Conservation (phyloP, 139 green algal species). For the Edaphochlamys debaryana region DNA sequence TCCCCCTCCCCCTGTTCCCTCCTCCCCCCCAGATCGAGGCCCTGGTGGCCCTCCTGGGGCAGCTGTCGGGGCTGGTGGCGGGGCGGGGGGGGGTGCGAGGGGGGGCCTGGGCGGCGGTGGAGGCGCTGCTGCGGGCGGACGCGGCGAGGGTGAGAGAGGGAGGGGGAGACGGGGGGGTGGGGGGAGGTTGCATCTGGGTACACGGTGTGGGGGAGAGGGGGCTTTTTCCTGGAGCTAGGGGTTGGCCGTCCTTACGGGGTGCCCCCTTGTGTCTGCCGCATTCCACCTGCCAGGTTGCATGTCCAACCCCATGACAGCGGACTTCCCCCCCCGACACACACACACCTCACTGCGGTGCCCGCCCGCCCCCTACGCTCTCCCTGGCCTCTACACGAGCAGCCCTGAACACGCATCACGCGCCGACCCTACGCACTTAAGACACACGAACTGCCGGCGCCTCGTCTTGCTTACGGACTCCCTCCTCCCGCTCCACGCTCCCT, state of each 20-base stretch:
- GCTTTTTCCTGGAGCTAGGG: too few species aligned
- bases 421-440: too few species aligned
- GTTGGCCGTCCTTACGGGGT: neutral
- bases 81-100: neutral
- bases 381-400: neutral
- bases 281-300: too few species aligned
- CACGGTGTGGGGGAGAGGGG: neutral
- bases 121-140: conserved; percentile 40
- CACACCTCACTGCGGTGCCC: too few species aligned
- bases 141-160: conserved; percentile 1
- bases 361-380: neutral
- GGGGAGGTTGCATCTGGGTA: too few species aligned
- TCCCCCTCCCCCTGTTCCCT: conserved; percentile 10
- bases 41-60: conserved; percentile 26
- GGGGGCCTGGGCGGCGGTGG: conserved; percentile 1
- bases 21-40: neutral
- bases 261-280: too few species aligned
- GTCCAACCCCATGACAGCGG: too few species aligned
- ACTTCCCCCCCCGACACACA: too few species aligned
- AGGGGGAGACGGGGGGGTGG: neutral
- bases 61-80: conserved; percentile 41
- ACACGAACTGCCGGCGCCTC: neutral
- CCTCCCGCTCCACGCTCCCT: neutral
- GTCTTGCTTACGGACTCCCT: neutral
- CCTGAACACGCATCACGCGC: neutral